phyloP scores from a whole-genome alignment of 2,329 filamentous ascomycete genomes.

The Sporothrix schenckii region DNA sequence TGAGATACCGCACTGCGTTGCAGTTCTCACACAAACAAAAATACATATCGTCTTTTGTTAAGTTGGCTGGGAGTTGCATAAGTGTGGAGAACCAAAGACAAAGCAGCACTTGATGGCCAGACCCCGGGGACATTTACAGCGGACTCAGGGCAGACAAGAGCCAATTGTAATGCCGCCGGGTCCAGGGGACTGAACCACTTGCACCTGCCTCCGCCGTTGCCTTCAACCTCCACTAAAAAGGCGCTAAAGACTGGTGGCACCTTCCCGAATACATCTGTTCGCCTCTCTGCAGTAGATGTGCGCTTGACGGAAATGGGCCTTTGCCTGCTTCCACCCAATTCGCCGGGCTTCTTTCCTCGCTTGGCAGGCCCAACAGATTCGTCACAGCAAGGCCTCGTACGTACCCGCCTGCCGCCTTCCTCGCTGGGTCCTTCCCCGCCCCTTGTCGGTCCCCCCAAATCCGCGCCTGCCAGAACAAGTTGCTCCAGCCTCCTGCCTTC shows the following conservation, averaged over 20 bases:
- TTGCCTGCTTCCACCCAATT: constrained; percentile 30
- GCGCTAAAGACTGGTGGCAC: constrained; percentile 1
- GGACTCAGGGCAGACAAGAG: background rate
- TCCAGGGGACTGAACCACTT: background rate
- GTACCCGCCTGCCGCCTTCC: background rate
- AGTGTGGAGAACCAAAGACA: constrained; percentile 17
- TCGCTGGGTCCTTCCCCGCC: constrained; percentile 6
- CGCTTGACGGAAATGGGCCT: background rate
- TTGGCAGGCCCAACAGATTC: background rate
- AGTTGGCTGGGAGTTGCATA: background rate
- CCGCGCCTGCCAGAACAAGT: constrained; percentile 6
- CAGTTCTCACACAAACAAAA: background rate
- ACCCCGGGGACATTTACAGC: background rate
- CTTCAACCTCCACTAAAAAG: background rate
- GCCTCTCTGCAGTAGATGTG: constrained; percentile 7
- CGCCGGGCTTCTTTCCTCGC: constrained; percentile 31
- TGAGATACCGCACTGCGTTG: background rate
- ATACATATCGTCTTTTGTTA: background rate
- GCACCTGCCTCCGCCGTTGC: constrained; percentile 8
- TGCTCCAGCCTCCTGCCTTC: constrained; percentile 17
- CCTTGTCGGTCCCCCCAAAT: background rate
- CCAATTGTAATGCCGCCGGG: background rate
- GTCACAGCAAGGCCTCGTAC: no score
- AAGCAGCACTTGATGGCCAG: background rate
- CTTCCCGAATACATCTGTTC: constrained; percentile 2